Evolutionary conservation across 352 stramenopile species (phyloP), one percentile per base, ranked within the genome.

Genomic region (Pythium guiyangense): DNA sequence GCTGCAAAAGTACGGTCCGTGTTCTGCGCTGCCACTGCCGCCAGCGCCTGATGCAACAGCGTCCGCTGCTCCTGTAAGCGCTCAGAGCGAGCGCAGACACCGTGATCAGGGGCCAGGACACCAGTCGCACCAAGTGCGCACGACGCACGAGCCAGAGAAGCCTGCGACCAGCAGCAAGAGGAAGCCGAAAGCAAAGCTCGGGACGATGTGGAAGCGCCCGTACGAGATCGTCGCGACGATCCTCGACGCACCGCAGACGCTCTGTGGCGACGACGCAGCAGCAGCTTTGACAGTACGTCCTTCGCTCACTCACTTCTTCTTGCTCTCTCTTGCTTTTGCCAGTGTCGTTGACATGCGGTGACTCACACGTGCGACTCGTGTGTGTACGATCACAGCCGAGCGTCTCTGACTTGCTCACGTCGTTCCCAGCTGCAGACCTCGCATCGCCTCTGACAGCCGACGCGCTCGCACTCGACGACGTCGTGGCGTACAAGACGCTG

Each of bases 161-260:
- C n/a, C 55, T 1, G 43, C 4, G 2, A 50, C 46, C 4, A 10
- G 12, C 31, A 54, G 31, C 14, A 27, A 26, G 11, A 58, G 69
- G 39, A 55, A 55, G 40, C 65, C 67, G 27, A 63, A 69, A 26
- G 40, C n/a, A 10, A 67, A 50, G 56, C 63, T 40, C 29, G 71
- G 39, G 64, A 77, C 44, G 79, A 88, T 74, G 60, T 92, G 83
- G 83, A 90, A 90, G 60, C 78, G 83, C 3, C 80, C 83, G 50
- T 92, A 92, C 55, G 73, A 90, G 62, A 79, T 92, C 14, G 62
- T 92, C 17, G 77, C 83, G 4, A 78, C 64, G 34, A 84, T 92
- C 46, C 68, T 76, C 14, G 70, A 74, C 46, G 63, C 74, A 39
- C 60, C 56, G 14, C n/a, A 45, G 9, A 47, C 29, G 22, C 4